phyloP scores from a whole-genome alignment of 1,284 basidiomycete species.

The Porodaedalea pini region DNA sequence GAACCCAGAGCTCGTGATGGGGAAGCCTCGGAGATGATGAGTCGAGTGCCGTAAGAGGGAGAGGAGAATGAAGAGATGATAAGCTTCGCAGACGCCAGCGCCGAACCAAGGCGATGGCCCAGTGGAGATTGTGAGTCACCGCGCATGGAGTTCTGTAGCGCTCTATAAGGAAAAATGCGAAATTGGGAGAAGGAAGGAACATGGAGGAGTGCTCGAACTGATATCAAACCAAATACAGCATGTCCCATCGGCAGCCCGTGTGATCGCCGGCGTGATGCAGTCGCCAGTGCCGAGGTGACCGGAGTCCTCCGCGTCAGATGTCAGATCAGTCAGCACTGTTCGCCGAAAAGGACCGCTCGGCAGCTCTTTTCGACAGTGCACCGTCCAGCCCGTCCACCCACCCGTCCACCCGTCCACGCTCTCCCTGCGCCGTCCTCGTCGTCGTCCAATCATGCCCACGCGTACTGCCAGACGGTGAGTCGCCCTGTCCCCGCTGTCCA shows the following conservation, averaged over 20 bases:
- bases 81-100: not conserved
- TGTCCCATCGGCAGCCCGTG: not conserved
- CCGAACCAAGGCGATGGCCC: not conserved
- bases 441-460: not conserved
- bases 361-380: not conserved
- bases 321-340: not conserved
- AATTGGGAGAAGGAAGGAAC: not conserved
- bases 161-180: not conserved
- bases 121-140: not conserved
- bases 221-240: not conserved
- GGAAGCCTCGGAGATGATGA: not conserved
- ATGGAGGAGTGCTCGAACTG: too few species aligned
- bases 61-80: not conserved
- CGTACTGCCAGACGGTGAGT: not conserved
- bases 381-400: not conserved
- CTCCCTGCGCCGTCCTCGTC: not conserved
- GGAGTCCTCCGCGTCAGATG: constrained; percentile 2
- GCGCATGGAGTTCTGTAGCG: not conserved
- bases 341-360: not conserved
- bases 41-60: not conserved
- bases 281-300: not conserved
- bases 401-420: not conserved
- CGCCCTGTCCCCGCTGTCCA: not conserved
- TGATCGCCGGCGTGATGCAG: constrained; percentile 1
- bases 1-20: not conserved